phyloP scores from a whole-genome alignment of 371 early-diverging fungal genomes.

The Choanephora cucurbitarum region DNA sequence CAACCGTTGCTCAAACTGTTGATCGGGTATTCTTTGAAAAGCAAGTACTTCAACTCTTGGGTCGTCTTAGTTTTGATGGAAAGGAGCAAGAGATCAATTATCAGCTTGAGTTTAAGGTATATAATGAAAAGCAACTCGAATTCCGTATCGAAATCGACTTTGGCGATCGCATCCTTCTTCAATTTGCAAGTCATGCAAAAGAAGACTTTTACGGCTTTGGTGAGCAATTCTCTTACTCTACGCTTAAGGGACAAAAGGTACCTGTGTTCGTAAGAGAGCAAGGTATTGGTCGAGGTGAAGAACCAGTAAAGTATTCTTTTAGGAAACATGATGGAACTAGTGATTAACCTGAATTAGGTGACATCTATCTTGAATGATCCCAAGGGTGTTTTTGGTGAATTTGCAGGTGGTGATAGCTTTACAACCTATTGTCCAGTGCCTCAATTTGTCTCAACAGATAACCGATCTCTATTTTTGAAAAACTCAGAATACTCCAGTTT shows the following conservation, averaged over 20 bases:
- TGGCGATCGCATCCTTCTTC: slow-evolving; percentile 19
- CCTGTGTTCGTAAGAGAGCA: slow-evolving; percentile 47
- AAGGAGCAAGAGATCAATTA: slow-evolving; percentile 14
- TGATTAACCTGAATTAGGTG: neutral
- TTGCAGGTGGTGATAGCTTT: slow-evolving; percentile 31
- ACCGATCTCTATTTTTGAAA: slow-evolving; percentile 39
- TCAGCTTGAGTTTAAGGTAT: neutral
- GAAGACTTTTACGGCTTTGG: slow-evolving; percentile 55
- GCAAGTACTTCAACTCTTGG: slow-evolving; percentile 20
- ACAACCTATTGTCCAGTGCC: slow-evolving; percentile 44
- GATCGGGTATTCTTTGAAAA: slow-evolving; percentile 14
- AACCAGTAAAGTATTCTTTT: slow-evolving; percentile 21
- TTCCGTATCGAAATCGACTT: slow-evolving; percentile 18
- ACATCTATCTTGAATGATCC: slow-evolving; percentile 29
- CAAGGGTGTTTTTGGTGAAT: slow-evolving; percentile 28
- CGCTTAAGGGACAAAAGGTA: slow-evolving; percentile 49
- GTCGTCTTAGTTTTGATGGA: slow-evolving; percentile 24
- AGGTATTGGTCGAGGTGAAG: slow-evolving; percentile 39
- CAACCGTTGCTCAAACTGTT: slow-evolving; percentile 34
- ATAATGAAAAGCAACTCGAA: slow-evolving; percentile 13
- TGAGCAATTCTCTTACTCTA: slow-evolving; percentile 36
- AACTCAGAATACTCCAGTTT: slow-evolving; percentile 46
- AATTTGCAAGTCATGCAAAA: slow-evolving; percentile 24
- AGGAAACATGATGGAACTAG: neutral
- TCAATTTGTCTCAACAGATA: slow-evolving; percentile 43